Conservation (phyloP, 2,329 filamentous ascomycete species). For the Exutisphaerella laricina region DNA sequence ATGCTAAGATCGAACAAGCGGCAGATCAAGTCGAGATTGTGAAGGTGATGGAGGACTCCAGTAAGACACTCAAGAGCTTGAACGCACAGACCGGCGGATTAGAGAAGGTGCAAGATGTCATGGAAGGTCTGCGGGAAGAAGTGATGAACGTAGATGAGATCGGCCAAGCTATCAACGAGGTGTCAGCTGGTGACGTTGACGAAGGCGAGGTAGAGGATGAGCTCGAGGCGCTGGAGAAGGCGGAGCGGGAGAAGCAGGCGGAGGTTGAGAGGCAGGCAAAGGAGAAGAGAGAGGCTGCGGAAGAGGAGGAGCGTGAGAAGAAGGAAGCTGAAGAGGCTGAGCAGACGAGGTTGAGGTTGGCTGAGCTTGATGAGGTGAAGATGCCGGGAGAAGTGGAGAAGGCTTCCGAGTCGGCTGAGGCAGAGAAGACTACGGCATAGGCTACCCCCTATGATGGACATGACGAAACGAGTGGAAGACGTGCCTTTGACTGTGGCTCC, state of each 20-base stretch:
- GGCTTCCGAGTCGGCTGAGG: neutral
- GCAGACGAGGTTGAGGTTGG: conserved; percentile 37
- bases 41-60: conserved; percentile 72
- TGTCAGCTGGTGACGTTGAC: conserved; percentile 51
- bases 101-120: conserved; percentile 68
- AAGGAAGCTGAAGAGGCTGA: conserved; percentile 55
- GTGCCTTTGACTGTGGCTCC: too few relatives aligned
- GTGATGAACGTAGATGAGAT: conserved; percentile 81
- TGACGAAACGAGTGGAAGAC: too few relatives aligned
- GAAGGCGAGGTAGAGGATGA: conserved; percentile 64
- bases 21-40: conserved; percentile 79
- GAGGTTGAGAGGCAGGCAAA: conserved; percentile 33
- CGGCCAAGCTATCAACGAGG: conserved; percentile 66
- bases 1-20: conserved; percentile 78
- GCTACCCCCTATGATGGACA: too few relatives aligned
- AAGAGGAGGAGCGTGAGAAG: conserved; percentile 31
- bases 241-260: conserved; percentile 51
- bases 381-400: neutral
- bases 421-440: neutral
- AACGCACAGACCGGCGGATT: conserved; percentile 73
- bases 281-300: conserved; percentile 52
- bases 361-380: conserved; percentile 21
- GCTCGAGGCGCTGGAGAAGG: conserved; percentile 65
- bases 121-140: conserved; percentile 68
- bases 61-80: conserved; percentile 64